Evolutionary conservation across 2,329 filamentous ascomycete species (phyloP), one percentile per base, ranked within the genome.

Genomic region (Alternaria brassicae): DNA sequence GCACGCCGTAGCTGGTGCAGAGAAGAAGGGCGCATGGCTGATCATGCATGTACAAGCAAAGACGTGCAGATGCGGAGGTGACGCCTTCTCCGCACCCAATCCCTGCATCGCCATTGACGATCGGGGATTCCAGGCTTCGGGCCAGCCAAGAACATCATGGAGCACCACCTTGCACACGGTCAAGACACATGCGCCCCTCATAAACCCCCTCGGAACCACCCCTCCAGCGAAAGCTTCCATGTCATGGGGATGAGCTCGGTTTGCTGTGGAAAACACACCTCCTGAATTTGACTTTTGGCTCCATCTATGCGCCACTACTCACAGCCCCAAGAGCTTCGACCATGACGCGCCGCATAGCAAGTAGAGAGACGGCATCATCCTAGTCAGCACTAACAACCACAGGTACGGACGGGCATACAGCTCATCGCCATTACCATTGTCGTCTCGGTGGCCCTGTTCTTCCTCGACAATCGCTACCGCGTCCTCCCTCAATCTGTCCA

Each of bases 391-490:
- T 74, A 50, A 74, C 58, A 21, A 3, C 27, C 36, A 17, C 55
- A 82, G 79, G 79, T 81, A 30, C 81, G 82, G 65, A 92, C 92
- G 65, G 86, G 90, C 73, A 83, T 90, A 75, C 92, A 97, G 84
- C 87, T 95, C 73, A 82, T 85, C 65, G 82, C 87, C 57, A 83
- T 92, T 57, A 83, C 86, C 56, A 76, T 86, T 67, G 81, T 92
- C 72, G 71, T 80, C 68, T 86, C 90, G 67, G 82, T 94, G 67
- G 74, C 93, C 70, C 79, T 94, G 71, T 88, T 94, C 78, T 85
- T 96, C 77, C 88, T 97, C 81, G 93, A 97, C 80, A 91, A 89
- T 73, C 91, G 90, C 76, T 96, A 95, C 81, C 87, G 91, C 68
- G 90, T 97, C 60, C 87, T 97, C 34, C 93, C 93, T 40, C 88